These are phyloP conservation scores for Botrytis hyacinthi DNA, from an alignment of 2,329 filamentous ascomycete genomes.

Conservation along the genomic window DNA sequence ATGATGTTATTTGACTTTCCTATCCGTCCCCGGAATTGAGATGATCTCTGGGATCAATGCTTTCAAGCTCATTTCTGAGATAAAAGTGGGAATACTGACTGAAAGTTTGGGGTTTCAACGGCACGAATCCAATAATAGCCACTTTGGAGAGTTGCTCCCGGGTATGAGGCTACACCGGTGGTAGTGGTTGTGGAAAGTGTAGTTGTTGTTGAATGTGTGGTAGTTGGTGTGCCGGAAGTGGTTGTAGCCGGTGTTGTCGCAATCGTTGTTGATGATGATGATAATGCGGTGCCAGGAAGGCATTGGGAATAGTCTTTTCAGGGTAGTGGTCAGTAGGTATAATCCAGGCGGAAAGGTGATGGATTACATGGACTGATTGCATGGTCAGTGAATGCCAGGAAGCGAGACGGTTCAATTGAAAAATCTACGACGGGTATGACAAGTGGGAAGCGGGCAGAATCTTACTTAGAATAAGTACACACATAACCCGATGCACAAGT, in stretches of 20 bases:
- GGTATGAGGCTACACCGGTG: background rate
- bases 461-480: slow-evolving; percentile 35
- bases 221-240: slow-evolving; percentile 32
- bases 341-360: slow-evolving; percentile 27
- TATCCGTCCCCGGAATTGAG: background rate
- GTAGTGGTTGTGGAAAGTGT: slow-evolving; percentile 2
- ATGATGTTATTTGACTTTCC: background rate
- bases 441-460: background rate
- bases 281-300: slow-evolving; percentile 39
- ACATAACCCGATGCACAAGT: slow-evolving; percentile 33
- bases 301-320: slow-evolving; percentile 38
- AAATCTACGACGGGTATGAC: background rate
- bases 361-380: slow-evolving; percentile 26
- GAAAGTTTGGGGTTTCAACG: slow-evolving; percentile 56
- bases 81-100: slow-evolving; percentile 38
- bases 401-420: background rate
- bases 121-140: slow-evolving; percentile 51
- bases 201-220: slow-evolving; percentile 30
- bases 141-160: slow-evolving; percentile 15
- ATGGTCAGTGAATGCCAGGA: background rate
- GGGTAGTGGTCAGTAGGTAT: background rate
- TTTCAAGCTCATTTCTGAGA: background rate
- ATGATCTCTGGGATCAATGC: background rate
- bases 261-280: slow-evolving; percentile 21
- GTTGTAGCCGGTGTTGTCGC: slow-evolving; percentile 23